Evolutionary conservation across 2,329 filamentous ascomycete genomes (phyloP).

Genomic region (Arthrobotrys sphaeroides): DNA sequence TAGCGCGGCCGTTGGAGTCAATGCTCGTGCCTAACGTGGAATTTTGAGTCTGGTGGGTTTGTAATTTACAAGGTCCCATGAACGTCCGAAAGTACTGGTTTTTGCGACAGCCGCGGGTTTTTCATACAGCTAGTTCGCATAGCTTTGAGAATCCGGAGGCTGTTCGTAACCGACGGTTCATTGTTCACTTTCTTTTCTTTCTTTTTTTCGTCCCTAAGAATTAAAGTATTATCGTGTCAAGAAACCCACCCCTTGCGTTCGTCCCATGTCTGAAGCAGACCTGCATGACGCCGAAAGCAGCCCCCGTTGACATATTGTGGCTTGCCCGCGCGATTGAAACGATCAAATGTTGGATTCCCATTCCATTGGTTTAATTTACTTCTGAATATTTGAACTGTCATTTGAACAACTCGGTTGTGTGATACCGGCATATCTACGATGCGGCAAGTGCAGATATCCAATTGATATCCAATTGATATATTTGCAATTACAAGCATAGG

Average conservation of each 20-base stretch:
- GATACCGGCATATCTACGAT: background rate
- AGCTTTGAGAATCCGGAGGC: too few species aligned
- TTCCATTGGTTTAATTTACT: background rate
- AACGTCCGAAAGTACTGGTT: too few species aligned
- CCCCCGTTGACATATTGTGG: background rate
- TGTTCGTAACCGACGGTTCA: too few species aligned
- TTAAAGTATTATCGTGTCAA: background rate
- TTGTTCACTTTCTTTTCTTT: background rate
- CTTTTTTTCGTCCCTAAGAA: too few species aligned
- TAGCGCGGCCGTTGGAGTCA: background rate
- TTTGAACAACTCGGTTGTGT: background rate
- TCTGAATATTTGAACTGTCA: background rate
- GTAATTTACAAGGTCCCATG: background rate
- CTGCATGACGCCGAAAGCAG: background rate
- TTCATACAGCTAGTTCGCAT: too few species aligned
- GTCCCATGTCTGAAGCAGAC: background rate
- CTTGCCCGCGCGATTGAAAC: background rate
- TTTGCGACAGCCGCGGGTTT: too few species aligned
- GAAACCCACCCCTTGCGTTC: background rate
- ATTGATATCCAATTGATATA: too few species aligned
- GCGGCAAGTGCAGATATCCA: background rate
- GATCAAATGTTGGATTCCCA: background rate
- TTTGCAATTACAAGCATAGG: too few species aligned
- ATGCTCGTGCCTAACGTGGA: background rate
- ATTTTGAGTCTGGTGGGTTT: background rate